A percentile compares a stretch with the other conserved stretches of the same genome.
phyloP scores from a whole-genome alignment of 306 rosid genomes.

The Quercus robur region DNA sequence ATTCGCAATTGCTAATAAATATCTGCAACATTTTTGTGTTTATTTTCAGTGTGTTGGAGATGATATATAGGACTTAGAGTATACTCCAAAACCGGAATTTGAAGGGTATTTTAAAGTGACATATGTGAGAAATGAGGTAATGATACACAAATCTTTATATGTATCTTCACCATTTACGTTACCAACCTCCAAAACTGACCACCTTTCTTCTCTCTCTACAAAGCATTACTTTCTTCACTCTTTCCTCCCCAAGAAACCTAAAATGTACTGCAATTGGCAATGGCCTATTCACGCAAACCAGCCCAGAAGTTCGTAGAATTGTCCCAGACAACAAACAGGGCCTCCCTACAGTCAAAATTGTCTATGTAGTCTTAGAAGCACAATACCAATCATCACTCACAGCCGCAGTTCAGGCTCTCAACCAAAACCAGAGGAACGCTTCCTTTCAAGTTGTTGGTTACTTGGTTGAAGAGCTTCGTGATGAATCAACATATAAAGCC shows the following conservation, averaged over 20 bases:
- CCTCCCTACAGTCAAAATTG: slow-evolving; percentile 75
- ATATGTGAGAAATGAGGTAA: too few relatives aligned
- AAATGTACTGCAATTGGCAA: slow-evolving; percentile 85
- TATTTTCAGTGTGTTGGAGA: too few relatives aligned
- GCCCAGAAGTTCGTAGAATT: slow-evolving; percentile 84
- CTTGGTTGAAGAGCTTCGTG: slow-evolving; percentile 93
- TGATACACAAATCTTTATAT: too few relatives aligned
- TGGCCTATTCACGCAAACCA: slow-evolving; percentile 93
- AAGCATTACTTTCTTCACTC: slow-evolving; percentile 84
- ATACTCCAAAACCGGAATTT: too few relatives aligned
- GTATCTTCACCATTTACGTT: slow-evolving; percentile 70
- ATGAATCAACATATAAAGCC: slow-evolving; percentile 36
- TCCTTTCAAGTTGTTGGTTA: slow-evolving; percentile 86
- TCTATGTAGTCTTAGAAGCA: slow-evolving; percentile 91
- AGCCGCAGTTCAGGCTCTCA: slow-evolving; percentile 75
- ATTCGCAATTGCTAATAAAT: too few relatives aligned
- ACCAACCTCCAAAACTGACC: slow-evolving; percentile 57
- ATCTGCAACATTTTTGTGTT: too few relatives aligned
- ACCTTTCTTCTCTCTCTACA: slow-evolving; percentile 60
- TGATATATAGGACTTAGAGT: too few relatives aligned
- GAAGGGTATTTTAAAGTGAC: too few relatives aligned
- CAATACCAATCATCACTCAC: slow-evolving; percentile 93
- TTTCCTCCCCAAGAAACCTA: slow-evolving; percentile 71
- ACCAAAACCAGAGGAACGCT: slow-evolving; percentile 43
- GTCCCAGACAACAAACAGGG: slow-evolving; percentile 58